Percentiles rank a stretch among this genome's conserved stretches.
phyloP scores from a whole-genome alignment of 345 rosid species.

The Eucalyptus paniculata region DNA sequence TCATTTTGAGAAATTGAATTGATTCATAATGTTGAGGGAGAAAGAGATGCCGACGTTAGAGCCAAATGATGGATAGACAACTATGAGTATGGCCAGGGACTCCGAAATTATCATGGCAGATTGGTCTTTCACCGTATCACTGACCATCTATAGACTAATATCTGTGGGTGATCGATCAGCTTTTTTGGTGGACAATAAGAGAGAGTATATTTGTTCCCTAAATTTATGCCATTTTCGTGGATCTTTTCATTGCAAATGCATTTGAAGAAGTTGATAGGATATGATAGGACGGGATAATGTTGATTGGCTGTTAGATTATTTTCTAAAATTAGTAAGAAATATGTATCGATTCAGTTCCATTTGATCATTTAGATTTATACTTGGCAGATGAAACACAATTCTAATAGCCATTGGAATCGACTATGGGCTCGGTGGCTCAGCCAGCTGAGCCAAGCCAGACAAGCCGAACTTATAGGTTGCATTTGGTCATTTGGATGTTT shows the following conservation, averaged over 20 bases:
- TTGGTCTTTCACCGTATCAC: background rate
- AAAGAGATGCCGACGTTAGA: background rate
- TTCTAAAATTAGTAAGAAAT: background rate
- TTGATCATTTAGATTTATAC: background rate
- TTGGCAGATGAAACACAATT: background rate
- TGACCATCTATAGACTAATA: background rate
- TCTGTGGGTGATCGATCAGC: background rate
- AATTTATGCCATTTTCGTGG: background rate
- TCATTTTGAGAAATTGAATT: background rate
- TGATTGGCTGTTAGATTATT: background rate
- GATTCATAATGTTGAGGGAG: background rate
- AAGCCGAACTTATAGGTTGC: background rate
- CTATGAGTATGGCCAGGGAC: background rate
- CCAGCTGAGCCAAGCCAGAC: background rate
- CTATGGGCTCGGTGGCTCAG: background rate
- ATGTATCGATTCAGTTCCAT: background rate
- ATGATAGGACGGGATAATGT: background rate
- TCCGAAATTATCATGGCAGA: background rate
- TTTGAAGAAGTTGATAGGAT: background rate
- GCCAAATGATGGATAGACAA: background rate
- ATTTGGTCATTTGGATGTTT: background rate
- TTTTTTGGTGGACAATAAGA: background rate
- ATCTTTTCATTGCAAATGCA: background rate
- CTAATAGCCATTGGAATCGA: background rate
- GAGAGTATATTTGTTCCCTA: background rate